Percentiles rank a stretch among this genome's conserved stretches.
These are phyloP conservation scores for Dioscorea zingiberensis DNA, from an alignment of 106 monocot genomes.

Conservation along the genomic window DNA sequence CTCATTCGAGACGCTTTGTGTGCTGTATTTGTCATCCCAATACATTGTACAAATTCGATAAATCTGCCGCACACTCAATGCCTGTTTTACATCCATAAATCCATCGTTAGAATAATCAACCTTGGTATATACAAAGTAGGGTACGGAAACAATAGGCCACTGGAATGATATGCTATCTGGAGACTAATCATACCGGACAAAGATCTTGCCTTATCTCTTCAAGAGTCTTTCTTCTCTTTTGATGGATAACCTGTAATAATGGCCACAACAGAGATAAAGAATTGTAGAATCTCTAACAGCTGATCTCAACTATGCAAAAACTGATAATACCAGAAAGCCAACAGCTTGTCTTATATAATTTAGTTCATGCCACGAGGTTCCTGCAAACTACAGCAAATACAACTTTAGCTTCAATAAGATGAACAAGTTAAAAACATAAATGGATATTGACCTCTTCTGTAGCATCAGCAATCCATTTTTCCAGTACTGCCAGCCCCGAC, in stretches of 20 bases:
- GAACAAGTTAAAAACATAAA: not conserved
- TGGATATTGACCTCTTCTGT: conserved; percentile 56
- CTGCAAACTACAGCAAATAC: conserved; percentile 65
- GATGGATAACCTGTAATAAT: conserved; percentile 81
- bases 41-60: conserved; percentile 99
- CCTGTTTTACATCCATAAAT: conserved; percentile 20
- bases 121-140: not conserved
- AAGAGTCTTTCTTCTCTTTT: conserved; percentile 87
- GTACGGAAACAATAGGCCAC: not conserved
- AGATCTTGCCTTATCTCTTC: conserved; percentile 93
- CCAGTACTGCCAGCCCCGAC: conserved; percentile 74
- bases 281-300: no score
- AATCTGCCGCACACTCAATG: conserved; percentile 82
- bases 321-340: conserved; percentile 72
- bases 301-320: not conserved
- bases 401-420: not conserved
- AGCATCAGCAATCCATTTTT: conserved; percentile 69
- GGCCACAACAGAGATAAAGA: not conserved
- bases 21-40: conserved; percentile 98
- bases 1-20: conserved; percentile 91
- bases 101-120: not conserved
- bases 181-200: conserved; percentile 62
- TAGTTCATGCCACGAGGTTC: conserved; percentile 88
- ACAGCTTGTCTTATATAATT: conserved; percentile 97
- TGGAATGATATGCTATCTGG: not conserved